These are phyloP conservation scores for Senna siamea DNA, from an alignment of 306 rosid species.

Conservation along the genomic window DNA sequence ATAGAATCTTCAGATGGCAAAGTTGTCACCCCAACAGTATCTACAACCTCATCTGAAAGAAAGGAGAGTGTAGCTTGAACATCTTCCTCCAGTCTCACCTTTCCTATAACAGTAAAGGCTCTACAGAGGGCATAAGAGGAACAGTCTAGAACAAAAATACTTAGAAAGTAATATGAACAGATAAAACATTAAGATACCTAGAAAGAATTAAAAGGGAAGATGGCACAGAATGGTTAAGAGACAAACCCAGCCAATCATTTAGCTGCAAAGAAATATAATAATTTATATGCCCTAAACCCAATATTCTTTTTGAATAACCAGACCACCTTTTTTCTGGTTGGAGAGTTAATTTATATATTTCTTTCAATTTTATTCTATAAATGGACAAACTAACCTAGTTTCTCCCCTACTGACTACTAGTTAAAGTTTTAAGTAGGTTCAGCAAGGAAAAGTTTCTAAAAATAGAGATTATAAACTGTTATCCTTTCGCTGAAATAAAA, in stretches of 20 bases:
- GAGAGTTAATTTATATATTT: constrained; percentile 13
- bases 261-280: constrained; percentile 55
- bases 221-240: constrained; percentile 82
- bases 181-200: constrained; percentile 56
- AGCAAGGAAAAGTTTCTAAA: constrained; percentile 11
- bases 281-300: constrained; percentile 6
- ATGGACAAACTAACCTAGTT: background rate
- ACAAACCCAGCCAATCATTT: constrained; percentile 86
- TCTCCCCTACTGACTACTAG: background rate
- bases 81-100: constrained; percentile 73
- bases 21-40: constrained; percentile 71
- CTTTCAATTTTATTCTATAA: background rate
- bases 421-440: constrained; percentile 10
- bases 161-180: constrained; percentile 13
- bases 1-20: constrained; percentile 86
- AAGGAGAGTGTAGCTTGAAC: constrained; percentile 83
- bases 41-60: constrained; percentile 89
- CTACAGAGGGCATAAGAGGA: constrained; percentile 49
- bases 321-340: constrained; percentile 21
- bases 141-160: constrained; percentile 13
- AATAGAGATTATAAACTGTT: constrained; percentile 24
- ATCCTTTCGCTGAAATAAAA: constrained; percentile 4
- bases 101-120: constrained; percentile 77
- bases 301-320: constrained; percentile 27
- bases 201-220: constrained; percentile 90